Evolutionary conservation across 306 rosid species (phyloP), one percentile per base, ranked within the genome.

Genomic region (Biancaea sappan): DNA sequence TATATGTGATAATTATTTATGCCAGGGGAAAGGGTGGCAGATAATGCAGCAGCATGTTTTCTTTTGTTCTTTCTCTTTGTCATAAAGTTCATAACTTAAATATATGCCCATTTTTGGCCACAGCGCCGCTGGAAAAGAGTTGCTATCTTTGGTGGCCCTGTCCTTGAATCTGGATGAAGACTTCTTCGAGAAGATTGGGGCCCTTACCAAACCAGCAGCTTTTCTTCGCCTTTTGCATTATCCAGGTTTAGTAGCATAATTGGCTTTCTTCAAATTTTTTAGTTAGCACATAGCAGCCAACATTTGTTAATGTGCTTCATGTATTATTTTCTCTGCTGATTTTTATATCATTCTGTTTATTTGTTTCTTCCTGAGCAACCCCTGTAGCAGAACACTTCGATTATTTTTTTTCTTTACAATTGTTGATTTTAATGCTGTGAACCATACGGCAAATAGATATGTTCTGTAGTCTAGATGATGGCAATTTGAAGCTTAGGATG

Each of bases 211-310:
- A 14, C 91, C 94, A 38, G 4, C 46, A 19, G 76, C 86, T 22
- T 73, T 74, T 76, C 92, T 93, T 79, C 93, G 98, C 28, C 97
- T 93, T 75, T 77, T 93, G 86, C 91, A 71, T 50, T 91, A 93
- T 82, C 91, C 96, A 87, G 97, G 95, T 91, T 77, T 47, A 41
- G 66, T 47, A 78, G 57, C 77, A 72, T 21, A 8, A 40, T 47
- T 62, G 29, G n/a, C 37, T 44, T 57, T 24, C 12, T 50, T 52
- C 14, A 56, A 58, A 37, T 47, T 70, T 56, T 29, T 19, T 64
- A 34, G 5, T 14, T 54, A 24, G 47, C 79, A 32, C 44, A 16
- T 16, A 57, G 44, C 66, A 58, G 25, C 53, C 25, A 66, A 24
- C 5, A n/a, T 25, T 32, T 70, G 46, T 35, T 56, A 19, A 13